A percentile compares a stretch with the other conserved stretches of the same genome.
Evolutionary conservation across 768 basidiomycete genomes (phyloP).

Genomic region (Chalciporus sphaerocephalus): DNA sequence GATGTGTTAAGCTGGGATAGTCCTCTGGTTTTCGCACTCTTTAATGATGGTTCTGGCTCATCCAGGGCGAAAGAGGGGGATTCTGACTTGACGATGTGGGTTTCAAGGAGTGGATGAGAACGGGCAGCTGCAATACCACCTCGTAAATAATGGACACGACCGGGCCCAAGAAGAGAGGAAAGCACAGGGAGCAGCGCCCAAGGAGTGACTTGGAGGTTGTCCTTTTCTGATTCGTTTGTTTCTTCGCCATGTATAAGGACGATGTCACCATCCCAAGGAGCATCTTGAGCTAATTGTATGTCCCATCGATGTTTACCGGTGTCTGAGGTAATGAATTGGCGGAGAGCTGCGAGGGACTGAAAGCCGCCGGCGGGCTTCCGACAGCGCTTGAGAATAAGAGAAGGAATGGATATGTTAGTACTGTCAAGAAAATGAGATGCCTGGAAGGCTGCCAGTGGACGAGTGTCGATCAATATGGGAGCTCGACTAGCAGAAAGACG

Average conservation of each 20-base stretch:
- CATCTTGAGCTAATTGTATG: slow-evolving; percentile 42
- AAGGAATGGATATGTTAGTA: slow-evolving; percentile 84
- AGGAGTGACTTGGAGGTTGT: slow-evolving; percentile 51
- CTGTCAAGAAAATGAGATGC: slow-evolving; percentile 61
- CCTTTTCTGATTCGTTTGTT: slow-evolving; percentile 64
- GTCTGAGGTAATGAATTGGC: slow-evolving; percentile 80
- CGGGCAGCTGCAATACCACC: slow-evolving; percentile 67
- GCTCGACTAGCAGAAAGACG: slow-evolving; percentile 42
- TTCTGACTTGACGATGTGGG: slow-evolving; percentile 38
- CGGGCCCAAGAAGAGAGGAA: slow-evolving; percentile 50
- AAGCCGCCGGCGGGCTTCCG: slow-evolving; percentile 67
- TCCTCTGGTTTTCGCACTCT: slow-evolving; percentile 40
- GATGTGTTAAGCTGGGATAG: slow-evolving; percentile 67
- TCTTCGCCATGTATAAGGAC: slow-evolving; percentile 76
- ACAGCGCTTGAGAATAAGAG: slow-evolving; percentile 83
- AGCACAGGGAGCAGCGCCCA: slow-evolving; percentile 71
- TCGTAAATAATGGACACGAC: slow-evolving; percentile 61
- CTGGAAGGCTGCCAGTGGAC: slow-evolving; percentile 63
- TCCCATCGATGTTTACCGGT: slow-evolving; percentile 72
- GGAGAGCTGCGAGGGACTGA: slow-evolving; percentile 61
- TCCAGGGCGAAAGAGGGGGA: slow-evolving; percentile 10
- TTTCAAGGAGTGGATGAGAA: slow-evolving; percentile 51
- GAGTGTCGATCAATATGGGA: slow-evolving; percentile 80
- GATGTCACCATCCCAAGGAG: slow-evolving; percentile 64
- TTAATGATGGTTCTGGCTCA: slow-evolving; percentile 17